Evolutionary conservation across 176 grass and related monocot genomes (phyloP).

Genomic region (Alopecurus myosuroides): DNA sequence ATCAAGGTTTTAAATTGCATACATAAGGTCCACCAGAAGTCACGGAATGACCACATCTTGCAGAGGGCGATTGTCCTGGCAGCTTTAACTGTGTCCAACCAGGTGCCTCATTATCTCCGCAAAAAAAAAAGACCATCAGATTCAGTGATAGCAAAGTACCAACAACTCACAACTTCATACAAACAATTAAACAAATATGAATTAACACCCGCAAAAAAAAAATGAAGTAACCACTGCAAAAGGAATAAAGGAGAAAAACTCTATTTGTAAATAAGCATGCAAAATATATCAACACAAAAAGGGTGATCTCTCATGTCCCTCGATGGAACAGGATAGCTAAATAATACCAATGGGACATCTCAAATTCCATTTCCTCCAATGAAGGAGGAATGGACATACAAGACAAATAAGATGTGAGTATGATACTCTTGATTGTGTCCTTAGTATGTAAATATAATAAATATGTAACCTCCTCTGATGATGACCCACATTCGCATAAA

Average conservation of each 20-base stretch:
- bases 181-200: no score
- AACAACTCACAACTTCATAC: not conserved
- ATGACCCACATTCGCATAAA: not conserved
- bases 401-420: not conserved
- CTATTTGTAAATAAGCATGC: not conserved
- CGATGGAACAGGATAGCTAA: not conserved
- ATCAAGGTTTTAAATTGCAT: slow-evolving; percentile 34
- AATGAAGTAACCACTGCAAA: not conserved
- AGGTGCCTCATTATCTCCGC: slow-evolving; percentile 74
- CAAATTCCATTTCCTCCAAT: not conserved
- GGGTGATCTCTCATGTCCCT: not conserved
- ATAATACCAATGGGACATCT: slow-evolving; percentile 7
- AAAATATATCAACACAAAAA: not conserved
- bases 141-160: not conserved
- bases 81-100: slow-evolving; percentile 96
- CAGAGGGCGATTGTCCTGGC: slow-evolving; percentile 78
- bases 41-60: slow-evolving; percentile 88
- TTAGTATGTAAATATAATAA: not conserved
- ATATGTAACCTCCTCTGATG: not conserved
- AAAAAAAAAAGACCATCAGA: slow-evolving; percentile 22
- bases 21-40: slow-evolving; percentile 96
- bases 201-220: no score
- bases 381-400: not conserved
- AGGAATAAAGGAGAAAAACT: not conserved
- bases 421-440: not conserved